These are phyloP conservation scores for Endocarpon pusillum DNA, from an alignment of 495 filamentous ascomycete genomes.

Conservation along the genomic window DNA sequence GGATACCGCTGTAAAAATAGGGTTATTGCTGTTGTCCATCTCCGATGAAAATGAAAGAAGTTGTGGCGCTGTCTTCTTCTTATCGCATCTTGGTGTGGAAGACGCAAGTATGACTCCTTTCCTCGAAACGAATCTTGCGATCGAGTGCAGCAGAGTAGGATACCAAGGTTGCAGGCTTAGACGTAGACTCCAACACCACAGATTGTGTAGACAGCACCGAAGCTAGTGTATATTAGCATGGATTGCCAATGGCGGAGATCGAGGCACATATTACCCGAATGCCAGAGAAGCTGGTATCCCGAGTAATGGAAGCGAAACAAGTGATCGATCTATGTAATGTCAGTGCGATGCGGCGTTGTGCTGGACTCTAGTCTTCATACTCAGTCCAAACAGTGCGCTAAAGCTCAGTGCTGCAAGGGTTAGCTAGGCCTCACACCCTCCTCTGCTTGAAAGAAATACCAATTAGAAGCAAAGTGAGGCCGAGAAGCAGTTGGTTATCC, in stretches of 20 bases:
- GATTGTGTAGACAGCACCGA: constrained; percentile 94
- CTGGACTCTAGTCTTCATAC: constrained; percentile 34
- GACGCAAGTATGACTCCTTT: too few species aligned
- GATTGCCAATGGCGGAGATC: neutral
- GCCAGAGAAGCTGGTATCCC: constrained; percentile 77
- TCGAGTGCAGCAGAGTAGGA: constrained; percentile 1
- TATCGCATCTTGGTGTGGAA: too few species aligned
- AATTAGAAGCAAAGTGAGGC: constrained; percentile 55
- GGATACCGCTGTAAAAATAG: constrained; percentile 68
- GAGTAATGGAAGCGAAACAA: constrained; percentile 56
- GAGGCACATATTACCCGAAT: constrained; percentile 50
- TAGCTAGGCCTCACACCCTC: constrained; percentile 12
- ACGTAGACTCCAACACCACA: constrained; percentile 98
- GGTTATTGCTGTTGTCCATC: too few species aligned
- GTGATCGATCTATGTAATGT: constrained; percentile 54
- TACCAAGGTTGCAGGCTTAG: constrained; percentile 24
- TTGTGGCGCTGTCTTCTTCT: neutral
- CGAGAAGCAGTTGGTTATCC: constrained; percentile 66
- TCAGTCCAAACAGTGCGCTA: constrained; percentile 62
- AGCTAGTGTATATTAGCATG: constrained; percentile 32
- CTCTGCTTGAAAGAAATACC: constrained; percentile 21
- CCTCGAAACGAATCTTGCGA: too few species aligned
- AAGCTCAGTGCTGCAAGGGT: constrained; percentile 36
- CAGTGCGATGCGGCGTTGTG: constrained; percentile 1
- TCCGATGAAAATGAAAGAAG: constrained; percentile 4